These are phyloP conservation scores for Albophoma yamanashiensis DNA, from an alignment of 2,329 filamentous ascomycete species.

Conservation along the genomic window DNA sequence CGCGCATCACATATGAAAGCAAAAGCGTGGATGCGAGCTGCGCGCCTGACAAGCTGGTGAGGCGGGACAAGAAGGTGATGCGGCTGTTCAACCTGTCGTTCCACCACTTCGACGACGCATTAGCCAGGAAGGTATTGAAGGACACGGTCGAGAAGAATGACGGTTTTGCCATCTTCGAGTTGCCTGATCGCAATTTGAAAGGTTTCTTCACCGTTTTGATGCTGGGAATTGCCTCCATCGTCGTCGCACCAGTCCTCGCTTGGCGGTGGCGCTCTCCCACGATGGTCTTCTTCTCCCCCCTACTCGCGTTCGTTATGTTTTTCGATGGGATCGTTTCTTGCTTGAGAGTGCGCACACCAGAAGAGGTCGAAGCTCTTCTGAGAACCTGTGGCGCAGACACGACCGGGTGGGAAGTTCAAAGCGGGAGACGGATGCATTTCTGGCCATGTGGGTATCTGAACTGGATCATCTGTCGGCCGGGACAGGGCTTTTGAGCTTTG, in stretches of 20 bases:
- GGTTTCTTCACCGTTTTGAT: slow-evolving; percentile 42
- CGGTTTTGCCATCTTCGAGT: slow-evolving; percentile 62
- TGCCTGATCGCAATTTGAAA: slow-evolving; percentile 53
- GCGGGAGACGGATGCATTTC: slow-evolving; percentile 34
- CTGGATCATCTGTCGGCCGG: slow-evolving; percentile 35
- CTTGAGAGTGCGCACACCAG: slow-evolving; percentile 54
- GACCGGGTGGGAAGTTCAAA: slow-evolving; percentile 36
- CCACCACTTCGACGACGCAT: slow-evolving; percentile 61
- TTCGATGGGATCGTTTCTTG: slow-evolving; percentile 61
- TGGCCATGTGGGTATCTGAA: slow-evolving; percentile 40
- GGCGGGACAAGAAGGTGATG: slow-evolving; percentile 42
- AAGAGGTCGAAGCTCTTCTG: slow-evolving; percentile 52
- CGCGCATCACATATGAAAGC: slow-evolving; percentile 48
- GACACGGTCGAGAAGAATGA: slow-evolving; percentile 55
- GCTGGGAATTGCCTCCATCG: slow-evolving; percentile 40
- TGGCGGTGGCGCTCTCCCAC: slow-evolving; percentile 39
- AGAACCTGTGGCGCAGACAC: slow-evolving; percentile 35
- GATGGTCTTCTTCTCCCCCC: slow-evolving; percentile 33
- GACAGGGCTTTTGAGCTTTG: neutral
- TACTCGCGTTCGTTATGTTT: slow-evolving; percentile 56
- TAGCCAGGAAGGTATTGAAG: slow-evolving; percentile 49
- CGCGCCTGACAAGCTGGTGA: slow-evolving; percentile 40
- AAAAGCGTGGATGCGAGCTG: slow-evolving; percentile 54
- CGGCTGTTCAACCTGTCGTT: slow-evolving; percentile 65
- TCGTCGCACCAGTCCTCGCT: slow-evolving; percentile 41